Percentiles rank a stretch among this genome's conserved stretches.
Conservation (phyloP, 768 basidiomycete species). For the Scleroderma citrinum region DNA sequence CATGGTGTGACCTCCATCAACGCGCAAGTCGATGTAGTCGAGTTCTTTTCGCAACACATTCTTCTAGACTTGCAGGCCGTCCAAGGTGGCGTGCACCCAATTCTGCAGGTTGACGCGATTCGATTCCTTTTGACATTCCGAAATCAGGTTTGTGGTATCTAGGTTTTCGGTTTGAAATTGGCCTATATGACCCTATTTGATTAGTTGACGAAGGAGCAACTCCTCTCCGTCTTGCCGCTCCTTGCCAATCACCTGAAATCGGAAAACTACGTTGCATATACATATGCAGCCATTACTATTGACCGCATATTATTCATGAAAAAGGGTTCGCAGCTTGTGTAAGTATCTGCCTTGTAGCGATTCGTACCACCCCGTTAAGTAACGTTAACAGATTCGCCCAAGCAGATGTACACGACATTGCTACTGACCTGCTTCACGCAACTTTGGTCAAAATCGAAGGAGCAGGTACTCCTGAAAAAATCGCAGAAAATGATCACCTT, state of each 20-base stretch:
- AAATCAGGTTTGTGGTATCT: slow-evolving; percentile 62
- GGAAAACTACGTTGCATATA: slow-evolving; percentile 86
- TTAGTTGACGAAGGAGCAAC: slow-evolving; percentile 88
- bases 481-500: slow-evolving; percentile 94
- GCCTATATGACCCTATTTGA: not conserved
- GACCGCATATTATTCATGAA: slow-evolving; percentile 92
- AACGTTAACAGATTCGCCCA: slow-evolving; percentile 66
- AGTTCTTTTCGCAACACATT: slow-evolving; percentile 92
- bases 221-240: slow-evolving; percentile 84
- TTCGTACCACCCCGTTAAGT: not conserved
- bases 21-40: slow-evolving; percentile 85
- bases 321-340: slow-evolving; percentile 70
- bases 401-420: slow-evolving; percentile 80
- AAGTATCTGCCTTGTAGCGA: slow-evolving; percentile 22
- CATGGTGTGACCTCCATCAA: slow-evolving; percentile 95
- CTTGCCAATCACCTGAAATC: slow-evolving; percentile 79
- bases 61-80: slow-evolving; percentile 77
- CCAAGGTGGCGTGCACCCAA: slow-evolving; percentile 69
- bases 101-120: slow-evolving; percentile 94
- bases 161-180: not conserved
- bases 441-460: slow-evolving; percentile 76
- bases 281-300: slow-evolving; percentile 97
- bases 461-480: slow-evolving; percentile 79
- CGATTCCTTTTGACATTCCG: slow-evolving; percentile 92
- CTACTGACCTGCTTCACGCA: slow-evolving; percentile 63